Base-by-base conservation (phyloP, 805 yeast genomes). In the Pichia kluyveri region DNA sequence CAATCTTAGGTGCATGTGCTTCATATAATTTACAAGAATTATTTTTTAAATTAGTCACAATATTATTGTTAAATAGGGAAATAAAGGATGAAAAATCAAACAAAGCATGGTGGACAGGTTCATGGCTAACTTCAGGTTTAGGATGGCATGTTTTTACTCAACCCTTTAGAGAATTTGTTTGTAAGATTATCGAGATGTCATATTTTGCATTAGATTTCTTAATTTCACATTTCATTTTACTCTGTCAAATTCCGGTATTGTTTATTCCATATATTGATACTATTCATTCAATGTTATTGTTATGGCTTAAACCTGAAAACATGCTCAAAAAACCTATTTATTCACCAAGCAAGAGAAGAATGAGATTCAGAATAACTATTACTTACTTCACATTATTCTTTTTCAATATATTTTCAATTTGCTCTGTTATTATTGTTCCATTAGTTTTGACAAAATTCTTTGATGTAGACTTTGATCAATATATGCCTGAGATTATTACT, bases 21-120 rank as follows among this genome's bases (percentile, higher is more conserved):
- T 63, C 78, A 3, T 65, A 75, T n/a, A 61, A 73, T 45, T 55
- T 83, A 8, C 90, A 87, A 51, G 69, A 75, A 23, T 62, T 79
- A 46, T n/a, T 84, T 6, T 76, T 83, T 59, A 77, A 77, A 47
- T 43, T 73, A 1, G 46, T 79, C 5, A 75, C 79, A 0, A 68
- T 76, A 1, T 42, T 77, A 0, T 53, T 82, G 5, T 60, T 86
- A 39, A 75, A 85, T 8, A 71, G 83, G 43, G 96, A 87, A 57
- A 73, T 73, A 54, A 75, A 71, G 49, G 78, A 74, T 53, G 83
- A 76, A 52, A 73, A 69, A 41, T 66, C 86, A 0, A 85, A 82
- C 56, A 60, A 75, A 37, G 82, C 90, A 2, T 83, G 88, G 87
- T 84, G 90, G 89, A 75, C 86, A 11, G 89, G 90, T 0, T 77